Conservation (phyloP, 1,139 yeast species). For the Pichia sp. region DNA sequence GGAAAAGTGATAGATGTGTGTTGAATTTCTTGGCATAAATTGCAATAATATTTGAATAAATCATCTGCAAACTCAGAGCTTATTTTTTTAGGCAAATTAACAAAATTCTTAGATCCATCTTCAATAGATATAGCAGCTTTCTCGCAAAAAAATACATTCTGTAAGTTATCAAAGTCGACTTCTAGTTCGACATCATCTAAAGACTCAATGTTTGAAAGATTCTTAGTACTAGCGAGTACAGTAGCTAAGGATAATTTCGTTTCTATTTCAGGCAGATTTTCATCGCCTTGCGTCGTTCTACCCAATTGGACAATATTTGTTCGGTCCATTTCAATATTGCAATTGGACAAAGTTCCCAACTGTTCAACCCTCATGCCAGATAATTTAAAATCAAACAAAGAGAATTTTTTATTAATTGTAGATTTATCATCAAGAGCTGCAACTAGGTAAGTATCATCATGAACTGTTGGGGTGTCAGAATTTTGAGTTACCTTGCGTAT, state of each 20-base stretch:
- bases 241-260: not conserved
- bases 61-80: slow-evolving; percentile 11
- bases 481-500: not conserved
- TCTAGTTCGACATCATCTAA: slow-evolving; percentile 9
- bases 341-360: not conserved
- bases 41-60: slow-evolving; percentile 15
- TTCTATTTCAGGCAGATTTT: not conserved
- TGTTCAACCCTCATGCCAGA: slow-evolving; percentile 12
- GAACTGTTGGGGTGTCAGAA: slow-evolving; percentile 7
- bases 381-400: slow-evolving; percentile 8
- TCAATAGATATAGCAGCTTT: slow-evolving; percentile 16
- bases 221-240: not conserved
- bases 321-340: slow-evolving; percentile 9
- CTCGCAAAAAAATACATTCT: slow-evolving; percentile 15
- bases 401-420: slow-evolving; percentile 6
- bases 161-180: slow-evolving; percentile 10
- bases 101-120: slow-evolving; percentile 5
- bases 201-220: not conserved
- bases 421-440: slow-evolving; percentile 10
- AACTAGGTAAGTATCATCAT: slow-evolving; percentile 9
- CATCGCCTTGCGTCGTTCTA: not conserved
- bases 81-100: slow-evolving; percentile 15
- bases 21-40: slow-evolving; percentile 5
- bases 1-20: not conserved
- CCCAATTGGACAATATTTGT: not conserved